phyloP scores from a whole-genome alignment of 1,284 basidiomycete species.

The Mycena citricolor region DNA sequence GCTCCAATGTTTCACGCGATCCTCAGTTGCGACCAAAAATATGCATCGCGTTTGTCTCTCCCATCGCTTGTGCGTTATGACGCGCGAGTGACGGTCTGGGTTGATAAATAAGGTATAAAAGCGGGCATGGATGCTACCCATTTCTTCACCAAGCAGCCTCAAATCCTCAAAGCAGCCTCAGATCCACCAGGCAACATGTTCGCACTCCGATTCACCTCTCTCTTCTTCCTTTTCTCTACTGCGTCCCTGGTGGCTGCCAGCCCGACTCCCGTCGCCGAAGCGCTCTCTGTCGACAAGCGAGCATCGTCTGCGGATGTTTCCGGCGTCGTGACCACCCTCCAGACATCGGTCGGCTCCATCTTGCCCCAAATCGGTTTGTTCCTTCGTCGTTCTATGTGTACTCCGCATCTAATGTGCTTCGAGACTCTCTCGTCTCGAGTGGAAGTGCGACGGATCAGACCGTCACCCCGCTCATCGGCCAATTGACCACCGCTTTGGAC shows the following conservation, averaged over 20 bases:
- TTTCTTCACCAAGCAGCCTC: no score
- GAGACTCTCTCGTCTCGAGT: constrained; percentile 25
- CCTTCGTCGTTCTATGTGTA: no score
- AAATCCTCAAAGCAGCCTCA: no score
- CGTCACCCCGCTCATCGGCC: constrained; percentile 30
- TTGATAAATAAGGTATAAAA: no score
- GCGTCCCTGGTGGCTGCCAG: constrained; percentile 5
- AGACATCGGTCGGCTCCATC: constrained; percentile 14
- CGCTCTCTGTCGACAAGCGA: constrained; percentile 20
- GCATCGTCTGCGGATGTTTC: constrained; percentile 17
- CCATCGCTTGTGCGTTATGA: no score
- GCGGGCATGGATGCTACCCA: no score
- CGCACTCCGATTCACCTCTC: constrained; percentile 19
- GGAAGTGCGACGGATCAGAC: constrained; percentile 26
- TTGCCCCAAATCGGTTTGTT: constrained; percentile 21
- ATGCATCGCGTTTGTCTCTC: no score
- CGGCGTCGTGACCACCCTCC: constrained; percentile 20
- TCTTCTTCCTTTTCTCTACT: constrained; percentile 20
- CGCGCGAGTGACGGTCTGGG: no score
- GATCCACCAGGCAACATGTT: no score
- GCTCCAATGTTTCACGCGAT: no score
- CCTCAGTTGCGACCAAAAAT: no score
- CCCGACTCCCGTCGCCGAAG: constrained; percentile 5
- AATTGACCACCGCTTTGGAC: constrained; percentile 29
- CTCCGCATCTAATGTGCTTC: not conserved